Conservation (phyloP, 2,329 filamentous ascomycete genomes). For the Scleromitrula shiraiana region DNA sequence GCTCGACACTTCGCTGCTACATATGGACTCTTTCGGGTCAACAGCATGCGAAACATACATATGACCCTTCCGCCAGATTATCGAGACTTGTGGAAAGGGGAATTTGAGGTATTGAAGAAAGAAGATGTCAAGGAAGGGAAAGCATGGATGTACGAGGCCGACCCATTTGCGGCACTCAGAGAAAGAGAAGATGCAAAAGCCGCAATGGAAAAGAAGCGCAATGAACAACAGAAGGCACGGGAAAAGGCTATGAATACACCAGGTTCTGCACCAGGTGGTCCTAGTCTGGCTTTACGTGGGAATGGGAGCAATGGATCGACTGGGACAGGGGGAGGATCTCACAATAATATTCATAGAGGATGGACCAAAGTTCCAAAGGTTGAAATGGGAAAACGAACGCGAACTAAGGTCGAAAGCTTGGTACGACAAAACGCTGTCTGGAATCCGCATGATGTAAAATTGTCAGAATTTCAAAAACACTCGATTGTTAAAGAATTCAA, state of each 20-base stretch:
- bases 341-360: constrained; percentile 47
- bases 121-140: constrained; percentile 71
- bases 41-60: constrained; percentile 92
- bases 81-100: constrained; percentile 79
- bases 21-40: constrained; percentile 83
- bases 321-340: constrained; percentile 28
- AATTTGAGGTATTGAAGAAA: constrained; percentile 75
- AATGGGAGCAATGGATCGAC: constrained; percentile 28
- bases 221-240: constrained; percentile 58
- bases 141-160: constrained; percentile 89
- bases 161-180: constrained; percentile 76
- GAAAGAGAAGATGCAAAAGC: constrained; percentile 74
- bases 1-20: constrained; percentile 89
- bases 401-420: constrained; percentile 70
- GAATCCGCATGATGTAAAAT: constrained; percentile 71
- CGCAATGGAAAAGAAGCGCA: constrained; percentile 69
- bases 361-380: constrained; percentile 85
- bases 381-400: constrained; percentile 79
- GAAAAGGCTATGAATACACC: constrained; percentile 60
- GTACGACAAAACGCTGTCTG: constrained; percentile 73
- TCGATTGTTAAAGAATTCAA: constrained; percentile 64
- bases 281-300: constrained; percentile 42
- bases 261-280: constrained; percentile 37
- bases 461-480: constrained; percentile 49
- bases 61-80: constrained; percentile 90